Base-by-base conservation (phyloP, 306 rosid species). In the Dryas drummondii region DNA sequence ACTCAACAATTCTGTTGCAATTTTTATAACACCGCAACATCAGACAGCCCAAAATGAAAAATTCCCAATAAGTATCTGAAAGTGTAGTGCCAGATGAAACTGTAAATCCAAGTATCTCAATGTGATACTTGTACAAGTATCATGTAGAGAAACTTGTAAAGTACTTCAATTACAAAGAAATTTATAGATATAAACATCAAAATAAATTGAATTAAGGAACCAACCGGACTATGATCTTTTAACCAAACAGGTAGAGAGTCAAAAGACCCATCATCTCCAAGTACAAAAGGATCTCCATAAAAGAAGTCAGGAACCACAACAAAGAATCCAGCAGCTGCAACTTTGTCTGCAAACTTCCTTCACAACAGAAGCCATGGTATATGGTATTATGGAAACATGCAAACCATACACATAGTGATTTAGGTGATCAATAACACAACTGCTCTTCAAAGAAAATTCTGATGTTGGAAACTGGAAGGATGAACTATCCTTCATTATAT, bases 271-370 rank as follows among this genome's bases (percentile, higher is more conserved):
- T 22, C 22, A 51, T 77, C 76, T 19, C 74, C 78, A 14, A 79
- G 77, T 44, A 27, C 68, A 68, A 1, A 89, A 52, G 96, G 97
- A 7, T 93, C 97, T 15, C 90, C 92, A 54, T 89, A 27, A 0
- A 91, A 68, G 84, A 91, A 86, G 73, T 93, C 96, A 16, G 97
- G 91, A 72, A 87, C 92, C 71, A 77, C 89, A 50, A 86, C 96
- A 76, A 82, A 85, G 84, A 85, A 93, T 55, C 98, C 96, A 70
- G 87, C 86, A 64, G 90, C 88, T 52, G 92, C 92, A 81, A 85
- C 72, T 80, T 91, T 89, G 83, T 91, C 93, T 7, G 96, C 98
- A 26, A 93, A 86, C 78, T 89, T 89, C 92, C 98, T 91, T 71
- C 69, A 77, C 4, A 76, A 53, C 22, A 68, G 41, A 74, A 79